These are phyloP conservation scores for Russula compacta DNA, from an alignment of 768 basidiomycete species.

Conservation along the genomic window DNA sequence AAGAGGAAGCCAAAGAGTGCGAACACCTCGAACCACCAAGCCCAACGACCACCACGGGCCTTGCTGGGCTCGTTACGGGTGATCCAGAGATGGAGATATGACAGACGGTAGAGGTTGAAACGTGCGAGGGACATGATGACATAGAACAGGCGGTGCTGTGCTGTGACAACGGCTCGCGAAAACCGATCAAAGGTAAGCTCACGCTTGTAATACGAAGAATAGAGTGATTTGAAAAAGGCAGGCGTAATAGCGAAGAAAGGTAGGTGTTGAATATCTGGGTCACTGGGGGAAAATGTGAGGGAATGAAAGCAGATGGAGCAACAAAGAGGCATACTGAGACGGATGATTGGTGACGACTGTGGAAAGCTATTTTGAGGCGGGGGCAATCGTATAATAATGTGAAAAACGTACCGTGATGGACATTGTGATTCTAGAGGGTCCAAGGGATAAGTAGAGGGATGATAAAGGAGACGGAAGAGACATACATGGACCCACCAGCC, in stretches of 20 bases:
- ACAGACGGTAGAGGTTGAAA: conserved; percentile 89
- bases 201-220: conserved; percentile 92
- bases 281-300: conserved; percentile 34
- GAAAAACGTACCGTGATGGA: conserved; percentile 76
- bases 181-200: conserved; percentile 70
- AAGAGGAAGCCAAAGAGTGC: conserved; percentile 79
- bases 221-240: conserved; percentile 74
- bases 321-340: conserved; percentile 57
- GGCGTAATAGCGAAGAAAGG: conserved; percentile 95
- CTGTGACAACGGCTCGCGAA: conserved; percentile 50
- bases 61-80: conserved; percentile 56
- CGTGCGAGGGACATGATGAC: conserved; percentile 81
- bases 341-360: conserved; percentile 96
- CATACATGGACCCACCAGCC: conserved; percentile 98
- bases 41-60: conserved; percentile 65
- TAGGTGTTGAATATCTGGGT: conserved; percentile 79
- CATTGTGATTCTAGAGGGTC: conserved; percentile 71
- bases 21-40: conserved; percentile 65
- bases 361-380: conserved; percentile 6
- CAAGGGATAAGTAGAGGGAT: conserved; percentile 1
- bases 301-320: background rate
- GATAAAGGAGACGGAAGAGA: conserved; percentile 19
- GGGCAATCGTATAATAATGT: background rate
- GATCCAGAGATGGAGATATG: conserved; percentile 66
- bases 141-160: conserved; percentile 94